phyloP scores from a whole-genome alignment of 805 yeast genomes.

The Ogataea paradorogensis region DNA sequence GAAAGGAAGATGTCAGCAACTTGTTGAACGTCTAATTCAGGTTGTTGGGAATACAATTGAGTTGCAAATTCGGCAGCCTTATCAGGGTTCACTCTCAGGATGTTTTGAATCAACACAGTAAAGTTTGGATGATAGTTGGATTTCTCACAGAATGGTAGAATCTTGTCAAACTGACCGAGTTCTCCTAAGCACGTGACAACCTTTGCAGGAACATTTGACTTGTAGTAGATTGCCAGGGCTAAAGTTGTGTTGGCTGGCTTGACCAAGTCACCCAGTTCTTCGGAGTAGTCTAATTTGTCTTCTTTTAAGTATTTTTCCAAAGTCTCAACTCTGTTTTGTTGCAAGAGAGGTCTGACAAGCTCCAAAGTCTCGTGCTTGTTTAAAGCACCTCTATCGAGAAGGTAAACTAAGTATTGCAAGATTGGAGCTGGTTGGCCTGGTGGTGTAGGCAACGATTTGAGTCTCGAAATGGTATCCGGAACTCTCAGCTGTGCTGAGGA shows the following conservation, averaged over 20 bases:
- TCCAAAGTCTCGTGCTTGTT: slow-evolving; percentile 93
- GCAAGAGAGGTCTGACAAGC: slow-evolving; percentile 91
- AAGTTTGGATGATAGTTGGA: slow-evolving; percentile 88
- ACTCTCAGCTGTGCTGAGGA: slow-evolving; percentile 91
- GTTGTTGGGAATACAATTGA: slow-evolving; percentile 62
- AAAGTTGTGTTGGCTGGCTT: slow-evolving; percentile 81
- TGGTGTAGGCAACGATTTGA: slow-evolving; percentile 84
- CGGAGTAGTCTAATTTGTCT: slow-evolving; percentile 91
- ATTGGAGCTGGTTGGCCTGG: slow-evolving; percentile 96
- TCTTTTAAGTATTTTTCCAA: slow-evolving; percentile 96
- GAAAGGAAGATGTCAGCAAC: slow-evolving; percentile 92
- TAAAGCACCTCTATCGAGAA: slow-evolving; percentile 88
- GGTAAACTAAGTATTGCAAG: slow-evolving; percentile 84
- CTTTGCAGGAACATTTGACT: slow-evolving; percentile 79
- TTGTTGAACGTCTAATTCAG: slow-evolving; percentile 76
- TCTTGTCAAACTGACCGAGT: slow-evolving; percentile 93
- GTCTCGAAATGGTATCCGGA: slow-evolving; percentile 87
- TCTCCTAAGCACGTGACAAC: slow-evolving; percentile 92
- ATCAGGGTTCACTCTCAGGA: slow-evolving; percentile 93
- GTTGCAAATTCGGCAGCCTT: slow-evolving; percentile 97
- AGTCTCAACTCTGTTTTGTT: slow-evolving; percentile 89
- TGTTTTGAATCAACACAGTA: slow-evolving; percentile 82
- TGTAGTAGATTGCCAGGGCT: slow-evolving; percentile 86
- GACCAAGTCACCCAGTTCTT: slow-evolving; percentile 94
- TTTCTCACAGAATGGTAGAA: slow-evolving; percentile 88